phyloP scores from a whole-genome alignment of 2,329 filamentous ascomycete genomes.

The Dothiorella sarmentorum region DNA sequence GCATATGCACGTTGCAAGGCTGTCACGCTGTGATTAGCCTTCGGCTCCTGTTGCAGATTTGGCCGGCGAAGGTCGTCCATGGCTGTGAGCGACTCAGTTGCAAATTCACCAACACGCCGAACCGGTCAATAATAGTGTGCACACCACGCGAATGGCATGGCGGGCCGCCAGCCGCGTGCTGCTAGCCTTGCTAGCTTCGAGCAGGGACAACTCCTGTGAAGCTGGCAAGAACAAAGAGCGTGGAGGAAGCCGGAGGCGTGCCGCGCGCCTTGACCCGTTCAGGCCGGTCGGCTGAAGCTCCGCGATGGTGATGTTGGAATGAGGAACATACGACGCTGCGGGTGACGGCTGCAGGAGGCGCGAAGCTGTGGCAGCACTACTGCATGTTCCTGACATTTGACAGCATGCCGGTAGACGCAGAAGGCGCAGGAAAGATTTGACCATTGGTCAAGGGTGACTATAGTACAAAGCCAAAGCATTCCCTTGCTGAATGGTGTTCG shows the following conservation, averaged over 20 bases:
- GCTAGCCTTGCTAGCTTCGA: constrained; percentile 1
- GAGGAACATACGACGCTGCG: constrained; percentile 1
- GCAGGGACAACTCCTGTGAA: neutral
- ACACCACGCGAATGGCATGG: neutral
- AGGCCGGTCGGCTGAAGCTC: constrained; percentile 3
- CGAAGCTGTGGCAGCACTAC: neutral
- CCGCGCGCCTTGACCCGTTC: constrained; percentile 3
- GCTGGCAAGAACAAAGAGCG: neutral
- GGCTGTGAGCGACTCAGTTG: neutral
- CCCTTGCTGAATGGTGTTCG: neutral
- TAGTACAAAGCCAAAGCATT: neutral
- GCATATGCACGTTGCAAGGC: constrained; percentile 4
- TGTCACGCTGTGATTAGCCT: neutral
- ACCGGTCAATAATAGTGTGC: neutral
- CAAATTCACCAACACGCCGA: neutral
- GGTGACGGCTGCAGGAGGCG: constrained; percentile 11
- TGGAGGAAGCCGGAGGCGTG: constrained; percentile 5
- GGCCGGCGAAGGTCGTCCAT: neutral
- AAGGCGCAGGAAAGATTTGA: neutral
- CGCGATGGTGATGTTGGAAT: neutral
- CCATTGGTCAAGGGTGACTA: neutral
- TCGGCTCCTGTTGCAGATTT: neutral
- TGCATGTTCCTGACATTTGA: constrained; percentile 8
- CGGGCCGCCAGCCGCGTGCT: constrained; percentile 3
- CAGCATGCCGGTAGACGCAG: neutral